Percentiles rank a stretch among this genome's conserved stretches.
Conservation (phyloP, 1,284 basidiomycete species). For the Cutaneotrichosporon curvatum region DNA sequence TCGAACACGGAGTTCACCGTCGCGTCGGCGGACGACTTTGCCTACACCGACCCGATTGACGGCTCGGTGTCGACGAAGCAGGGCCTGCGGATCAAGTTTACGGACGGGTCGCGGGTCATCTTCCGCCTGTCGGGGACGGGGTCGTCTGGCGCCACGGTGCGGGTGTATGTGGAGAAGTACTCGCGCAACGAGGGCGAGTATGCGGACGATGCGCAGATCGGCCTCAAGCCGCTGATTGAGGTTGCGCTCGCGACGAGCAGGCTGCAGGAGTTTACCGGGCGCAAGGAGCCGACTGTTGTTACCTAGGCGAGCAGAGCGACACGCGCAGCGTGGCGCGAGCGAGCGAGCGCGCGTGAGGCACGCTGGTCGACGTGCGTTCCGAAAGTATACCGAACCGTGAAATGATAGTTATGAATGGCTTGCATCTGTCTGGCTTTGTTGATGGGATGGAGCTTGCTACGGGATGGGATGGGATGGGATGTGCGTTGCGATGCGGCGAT, state of each 20-base stretch:
- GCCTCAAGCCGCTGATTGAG: conserved; percentile 90
- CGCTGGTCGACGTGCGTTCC: background rate
- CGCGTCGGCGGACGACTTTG: conserved; percentile 74
- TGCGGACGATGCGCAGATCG: conserved; percentile 69
- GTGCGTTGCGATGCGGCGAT: no score
- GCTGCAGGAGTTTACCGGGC: conserved; percentile 74
- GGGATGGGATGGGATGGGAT: no score
- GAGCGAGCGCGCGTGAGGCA: background rate
- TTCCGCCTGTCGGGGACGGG: conserved; percentile 95
- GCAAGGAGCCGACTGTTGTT: conserved; percentile 91
- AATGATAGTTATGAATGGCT: background rate
- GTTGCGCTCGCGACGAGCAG: conserved; percentile 79
- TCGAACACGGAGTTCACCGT: conserved; percentile 71
- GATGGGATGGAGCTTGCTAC: no score
- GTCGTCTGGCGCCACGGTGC: conserved; percentile 86
- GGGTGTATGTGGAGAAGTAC: conserved; percentile 90
- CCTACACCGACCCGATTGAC: conserved; percentile 97
- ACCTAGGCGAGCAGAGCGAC: conserved; percentile 50
- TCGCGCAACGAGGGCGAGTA: conserved; percentile 72
- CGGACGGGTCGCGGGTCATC: conserved; percentile 86
- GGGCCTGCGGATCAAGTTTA: conserved; percentile 86
- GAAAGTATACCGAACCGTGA: background rate
- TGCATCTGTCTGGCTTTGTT: no score
- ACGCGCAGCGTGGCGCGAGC: no score
- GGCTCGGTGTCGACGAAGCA: conserved; percentile 88